phyloP scores from a whole-genome alignment of 1,284 basidiomycete species.

The Earliella scabrosa region DNA sequence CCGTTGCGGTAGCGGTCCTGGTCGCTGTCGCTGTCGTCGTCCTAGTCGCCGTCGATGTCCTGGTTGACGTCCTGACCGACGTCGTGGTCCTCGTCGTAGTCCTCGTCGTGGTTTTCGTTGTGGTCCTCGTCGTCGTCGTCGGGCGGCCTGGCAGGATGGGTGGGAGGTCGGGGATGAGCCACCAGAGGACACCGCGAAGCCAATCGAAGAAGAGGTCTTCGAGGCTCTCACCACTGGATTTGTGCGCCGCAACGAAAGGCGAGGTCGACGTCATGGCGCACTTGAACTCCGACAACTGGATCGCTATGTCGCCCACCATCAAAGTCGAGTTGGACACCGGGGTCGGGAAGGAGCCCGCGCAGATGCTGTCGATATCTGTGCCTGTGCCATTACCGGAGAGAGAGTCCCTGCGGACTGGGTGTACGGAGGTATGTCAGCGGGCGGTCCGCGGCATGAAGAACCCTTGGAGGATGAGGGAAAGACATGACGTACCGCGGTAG shows the following conservation, averaged over 20 bases:
- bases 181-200: conserved; percentile 17
- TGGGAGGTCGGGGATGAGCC: conserved; percentile 13
- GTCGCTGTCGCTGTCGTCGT: conserved; percentile 13
- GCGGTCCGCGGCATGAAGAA: too few relatives aligned
- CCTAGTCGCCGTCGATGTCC: neutral
- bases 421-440: neutral
- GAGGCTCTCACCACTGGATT: too few relatives aligned
- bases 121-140: conserved; percentile 3
- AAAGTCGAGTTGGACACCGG: neutral
- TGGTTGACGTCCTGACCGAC: neutral
- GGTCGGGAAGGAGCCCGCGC: conserved; percentile 10
- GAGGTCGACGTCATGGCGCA: conserved; percentile 8
- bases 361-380: conserved; percentile 8
- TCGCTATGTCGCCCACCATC: neutral
- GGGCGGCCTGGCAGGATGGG: neutral
- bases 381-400: conserved; percentile 4
- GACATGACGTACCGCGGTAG: conserved; percentile 10
- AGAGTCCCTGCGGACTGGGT: conserved; percentile 12
- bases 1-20: conserved; percentile 8
- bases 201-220: conserved; percentile 2
- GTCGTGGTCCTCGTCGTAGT: conserved; percentile 3
- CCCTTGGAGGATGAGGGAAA: neutral
- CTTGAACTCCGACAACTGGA: conserved; percentile 16
- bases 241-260: conserved; percentile 1
- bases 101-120: neutral